phyloP scores from a whole-genome alignment of 2,329 filamentous ascomycete species.

The Penicillium sp. region DNA sequence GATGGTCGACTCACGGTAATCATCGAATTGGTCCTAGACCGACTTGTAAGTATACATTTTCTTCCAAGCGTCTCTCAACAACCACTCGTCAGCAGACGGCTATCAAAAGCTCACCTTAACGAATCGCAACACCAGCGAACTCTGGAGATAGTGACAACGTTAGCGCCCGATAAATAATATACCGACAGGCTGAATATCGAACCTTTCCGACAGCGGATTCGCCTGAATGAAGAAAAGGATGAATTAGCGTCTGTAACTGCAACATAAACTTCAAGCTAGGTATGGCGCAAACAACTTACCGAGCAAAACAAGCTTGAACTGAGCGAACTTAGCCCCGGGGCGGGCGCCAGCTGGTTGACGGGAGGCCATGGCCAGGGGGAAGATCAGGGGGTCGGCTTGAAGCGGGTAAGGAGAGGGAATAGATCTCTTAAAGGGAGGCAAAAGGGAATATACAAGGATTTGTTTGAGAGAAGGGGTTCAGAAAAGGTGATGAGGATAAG shows the following conservation, averaged over 20 bases:
- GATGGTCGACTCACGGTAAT: slow-evolving; percentile 95
- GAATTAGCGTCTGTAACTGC: slow-evolving; percentile 14
- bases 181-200: slow-evolving; percentile 15
- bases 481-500: slow-evolving; percentile 14
- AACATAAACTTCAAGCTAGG: background rate
- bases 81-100: background rate
- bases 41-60: background rate
- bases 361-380: slow-evolving; percentile 65
- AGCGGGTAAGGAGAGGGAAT: slow-evolving; percentile 3
- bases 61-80: background rate
- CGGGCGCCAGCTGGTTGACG: slow-evolving; percentile 68
- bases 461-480: background rate
- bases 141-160: slow-evolving; percentile 53
- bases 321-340: slow-evolving; percentile 77
- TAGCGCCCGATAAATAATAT: slow-evolving; percentile 23
- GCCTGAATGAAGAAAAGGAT: slow-evolving; percentile 51
- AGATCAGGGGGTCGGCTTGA: slow-evolving; percentile 13
- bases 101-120: slow-evolving; percentile 68
- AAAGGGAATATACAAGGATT: background rate
- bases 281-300: slow-evolving; percentile 54
- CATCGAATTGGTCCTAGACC: slow-evolving; percentile 91
- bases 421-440: background rate
- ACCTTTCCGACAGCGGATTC: slow-evolving; percentile 99
- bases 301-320: slow-evolving; percentile 97
- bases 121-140: slow-evolving; percentile 94